Evolutionary conservation across 2,329 filamentous ascomycete species (phyloP), one percentile per base, ranked within the genome.

Genomic region (Thelonectria rubi): DNA sequence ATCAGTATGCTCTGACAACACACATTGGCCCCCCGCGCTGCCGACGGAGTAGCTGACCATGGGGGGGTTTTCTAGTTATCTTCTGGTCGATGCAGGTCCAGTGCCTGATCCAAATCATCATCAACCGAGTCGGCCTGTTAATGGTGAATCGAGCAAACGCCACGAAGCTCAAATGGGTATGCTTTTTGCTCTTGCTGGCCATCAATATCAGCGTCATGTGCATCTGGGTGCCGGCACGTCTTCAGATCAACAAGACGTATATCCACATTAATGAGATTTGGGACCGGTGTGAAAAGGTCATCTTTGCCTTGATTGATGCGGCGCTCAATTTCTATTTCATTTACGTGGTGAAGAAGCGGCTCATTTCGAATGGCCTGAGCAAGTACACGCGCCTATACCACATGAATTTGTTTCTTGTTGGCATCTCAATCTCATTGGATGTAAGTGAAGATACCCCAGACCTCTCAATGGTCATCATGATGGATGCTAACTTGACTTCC

Each of bases 91-190:
- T 80, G 9, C 80, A 83, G 65, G 67, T 73, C 1, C 71, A 73
- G 46, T 75, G 80, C n/a, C 71, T 84, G 3, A 79, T 82, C 68
- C 81, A 83, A 65, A 84, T 84, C 51, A 83, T 84, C 69, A 79
- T 82, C 69, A 84, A 84, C 63, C 79, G 82, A 46, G 78, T 83
- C 32, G 75, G 78, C 1, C 74, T 84, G 9, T 75, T 84, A 20
- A 77, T 81, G 51, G 74, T 78, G 10, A 71, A 79, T 40, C 75
- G 73, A 70, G 74, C 17, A 49, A 62, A 24, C 65, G 70, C 40
- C 43, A 67, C 64, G 2, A 47, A 50, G 48, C 69, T 84, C 37
- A 83, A 84, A 63, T 81, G 78, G 77, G 72, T 72, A 2, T 77
- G 78, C 20, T 74, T 81, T 8, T 21, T 71, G 11, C 39, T 81